Base-by-base conservation (phyloP, 768 basidiomycete species). In the Filobasidium wieringae region DNA sequence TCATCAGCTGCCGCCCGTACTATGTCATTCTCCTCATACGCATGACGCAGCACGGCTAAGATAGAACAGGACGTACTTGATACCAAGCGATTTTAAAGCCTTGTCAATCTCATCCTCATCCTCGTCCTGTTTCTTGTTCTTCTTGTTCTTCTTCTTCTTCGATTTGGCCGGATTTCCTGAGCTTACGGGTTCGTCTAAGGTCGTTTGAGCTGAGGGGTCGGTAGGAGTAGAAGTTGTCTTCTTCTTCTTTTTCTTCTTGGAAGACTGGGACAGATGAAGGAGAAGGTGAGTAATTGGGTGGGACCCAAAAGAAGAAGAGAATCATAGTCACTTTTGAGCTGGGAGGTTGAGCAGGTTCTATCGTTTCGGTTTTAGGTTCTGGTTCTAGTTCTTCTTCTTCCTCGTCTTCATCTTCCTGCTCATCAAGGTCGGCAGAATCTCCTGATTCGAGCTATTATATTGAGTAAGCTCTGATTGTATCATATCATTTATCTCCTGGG, bases 31-130 rank as follows among this genome's bases (percentile, higher is more conserved):
- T n/a, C n/a, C n/a, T n/a, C n/a, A n/a, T n/a, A n/a, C n/a, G n/a
- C n/a, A n/a, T n/a, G n/a, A n/a, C n/a, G n/a, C 17, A 39, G 52
- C 9, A 26, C 22, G 36, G 7, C 32, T 43, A 26, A 49, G 40
- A 45, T 22, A 17, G 17, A 52, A 4, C 24, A 17, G 29, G 22
- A 43, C 74, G 52, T 53, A 87, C 86, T 88, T 84, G 50, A 83
- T 60, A 1, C 85, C 83, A n/a, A 96, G 78, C 66, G 95, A 89
- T 1, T 84, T 85, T 9, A 96, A 77, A 0, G 84, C 90, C 54
- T 81, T 78, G 64, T 95, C 90, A 27, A 97, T 76, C 62, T 96
- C 89, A 65, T 91, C 86, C 55, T 62, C 70, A 24, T 65, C 68
- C 36, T 57, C 59, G 17, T 53, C 55, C 45, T 62, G 51, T 37